Percentiles rank a stretch among this genome's conserved stretches.
These are phyloP conservation scores for Aspergillus awamori DNA, from an alignment of 2,329 filamentous ascomycete genomes.

Conservation along the genomic window DNA sequence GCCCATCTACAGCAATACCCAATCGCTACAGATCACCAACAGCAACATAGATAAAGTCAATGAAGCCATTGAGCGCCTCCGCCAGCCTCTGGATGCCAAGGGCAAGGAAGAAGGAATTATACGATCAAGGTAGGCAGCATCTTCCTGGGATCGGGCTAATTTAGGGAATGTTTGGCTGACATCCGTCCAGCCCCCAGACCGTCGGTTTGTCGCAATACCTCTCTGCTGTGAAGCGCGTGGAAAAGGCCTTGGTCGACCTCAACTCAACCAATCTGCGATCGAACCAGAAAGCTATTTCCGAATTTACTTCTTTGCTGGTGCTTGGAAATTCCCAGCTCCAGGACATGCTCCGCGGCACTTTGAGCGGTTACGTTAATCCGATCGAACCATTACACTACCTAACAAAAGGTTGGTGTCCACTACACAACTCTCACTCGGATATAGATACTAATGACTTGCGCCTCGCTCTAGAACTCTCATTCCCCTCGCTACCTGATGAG, in stretches of 20 bases:
- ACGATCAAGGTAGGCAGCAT: constrained; percentile 64
- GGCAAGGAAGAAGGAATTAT: constrained; percentile 91
- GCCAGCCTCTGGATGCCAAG: constrained; percentile 89
- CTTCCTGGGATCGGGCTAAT: not conserved
- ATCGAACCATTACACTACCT: constrained; percentile 91
- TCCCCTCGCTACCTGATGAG: constrained; percentile 77
- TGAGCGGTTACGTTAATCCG: constrained; percentile 75
- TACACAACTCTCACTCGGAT: not conserved
- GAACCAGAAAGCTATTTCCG: constrained; percentile 84
- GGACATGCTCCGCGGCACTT: constrained; percentile 75
- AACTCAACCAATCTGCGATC: constrained; percentile 87
- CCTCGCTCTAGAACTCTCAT: constrained; percentile 60
- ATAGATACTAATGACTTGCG: constrained; percentile 35
- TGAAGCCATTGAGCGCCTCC: constrained; percentile 81
- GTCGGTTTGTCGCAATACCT: constrained; percentile 83
- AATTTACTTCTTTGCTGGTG: constrained; percentile 76
- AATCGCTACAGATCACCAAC: constrained; percentile 82
- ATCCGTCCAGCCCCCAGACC: constrained; percentile 65
- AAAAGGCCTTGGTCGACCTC: constrained; percentile 80
- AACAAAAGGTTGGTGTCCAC: constrained; percentile 69
- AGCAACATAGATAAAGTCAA: constrained; percentile 87
- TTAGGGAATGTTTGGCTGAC: constrained; percentile 3
- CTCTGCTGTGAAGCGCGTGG: constrained; percentile 83
- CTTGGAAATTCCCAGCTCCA: constrained; percentile 82
- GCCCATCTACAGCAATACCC: constrained; percentile 89